Conservation (phyloP, 768 basidiomycete species). For the Podaxis mareebaensis region DNA sequence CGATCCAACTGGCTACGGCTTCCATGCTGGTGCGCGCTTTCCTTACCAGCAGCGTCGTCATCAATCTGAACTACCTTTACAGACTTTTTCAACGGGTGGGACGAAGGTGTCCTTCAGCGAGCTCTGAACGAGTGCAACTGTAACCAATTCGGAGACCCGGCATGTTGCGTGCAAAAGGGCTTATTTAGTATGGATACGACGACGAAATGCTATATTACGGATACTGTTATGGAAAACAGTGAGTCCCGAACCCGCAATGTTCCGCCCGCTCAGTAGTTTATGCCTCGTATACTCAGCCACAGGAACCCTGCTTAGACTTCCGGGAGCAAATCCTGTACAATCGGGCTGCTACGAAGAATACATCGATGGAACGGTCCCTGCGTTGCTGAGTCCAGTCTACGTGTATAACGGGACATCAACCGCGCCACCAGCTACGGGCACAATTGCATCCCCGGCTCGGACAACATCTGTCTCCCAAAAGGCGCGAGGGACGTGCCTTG, state of each 20-base stretch:
- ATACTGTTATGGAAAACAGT: conserved; percentile 37
- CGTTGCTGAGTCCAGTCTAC: conserved; percentile 12
- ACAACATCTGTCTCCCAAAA: neutral
- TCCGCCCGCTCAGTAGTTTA: neutral
- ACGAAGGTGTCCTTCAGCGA: conserved; percentile 39
- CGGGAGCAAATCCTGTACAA: conserved; percentile 17
- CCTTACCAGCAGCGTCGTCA: neutral
- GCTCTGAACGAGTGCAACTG: conserved; percentile 46
- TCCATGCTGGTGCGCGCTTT: conserved; percentile 30
- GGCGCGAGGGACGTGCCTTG: conserved; percentile 12
- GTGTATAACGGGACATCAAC: conserved; percentile 12
- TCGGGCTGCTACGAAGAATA: conserved; percentile 14
- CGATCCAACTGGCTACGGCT: conserved; percentile 58
- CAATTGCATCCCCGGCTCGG: neutral
- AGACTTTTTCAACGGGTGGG: conserved; percentile 52
- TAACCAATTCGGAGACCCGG: conserved; percentile 33
- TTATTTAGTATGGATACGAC: conserved; percentile 33
- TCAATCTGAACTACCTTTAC: neutral
- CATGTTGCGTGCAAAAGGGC: conserved; percentile 33
- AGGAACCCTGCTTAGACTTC: conserved; percentile 9
- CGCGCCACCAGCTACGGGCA: neutral
- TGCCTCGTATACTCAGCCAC: neutral
- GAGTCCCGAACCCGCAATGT: neutral
- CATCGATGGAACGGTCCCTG: neutral
- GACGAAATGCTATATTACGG: conserved; percentile 34